These are phyloP conservation scores for Cercospora brassicicola DNA, from an alignment of 2,329 filamentous ascomycete species.

Conservation along the genomic window DNA sequence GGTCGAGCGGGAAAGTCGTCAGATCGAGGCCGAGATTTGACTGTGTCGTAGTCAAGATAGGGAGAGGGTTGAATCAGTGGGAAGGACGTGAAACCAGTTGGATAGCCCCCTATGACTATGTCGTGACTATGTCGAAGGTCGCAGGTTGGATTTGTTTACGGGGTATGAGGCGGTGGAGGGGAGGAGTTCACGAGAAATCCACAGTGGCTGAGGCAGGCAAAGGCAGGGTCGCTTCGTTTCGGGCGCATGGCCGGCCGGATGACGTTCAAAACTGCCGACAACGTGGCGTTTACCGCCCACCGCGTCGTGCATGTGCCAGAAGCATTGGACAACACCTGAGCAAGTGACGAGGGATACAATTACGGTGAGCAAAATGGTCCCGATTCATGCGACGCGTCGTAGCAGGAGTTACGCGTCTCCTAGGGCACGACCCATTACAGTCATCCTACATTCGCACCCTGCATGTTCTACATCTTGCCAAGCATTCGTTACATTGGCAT, in stretches of 20 bases:
- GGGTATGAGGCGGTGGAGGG: constrained; percentile 5
- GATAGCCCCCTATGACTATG: not conserved
- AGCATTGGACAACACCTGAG: constrained; percentile 2
- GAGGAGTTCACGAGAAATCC: constrained; percentile 7
- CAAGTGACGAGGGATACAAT: not conserved
- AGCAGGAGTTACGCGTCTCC: not conserved
- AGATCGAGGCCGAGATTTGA: not conserved
- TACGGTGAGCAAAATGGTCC: not conserved
- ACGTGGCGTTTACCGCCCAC: not conserved
- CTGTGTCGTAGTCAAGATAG: not conserved
- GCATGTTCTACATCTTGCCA: not conserved
- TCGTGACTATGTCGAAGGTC: not conserved
- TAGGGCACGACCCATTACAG: constrained; percentile 1
- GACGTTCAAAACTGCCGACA: constrained; percentile 6
- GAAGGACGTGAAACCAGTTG: not conserved
- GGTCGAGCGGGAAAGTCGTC: not conserved
- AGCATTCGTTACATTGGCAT: not conserved
- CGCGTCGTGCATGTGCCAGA: not conserved
- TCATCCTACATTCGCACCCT: not conserved
- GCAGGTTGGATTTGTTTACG: not conserved
- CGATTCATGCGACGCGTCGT: not conserved
- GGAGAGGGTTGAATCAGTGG: not conserved
- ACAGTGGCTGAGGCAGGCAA: not conserved
- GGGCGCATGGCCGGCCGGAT: constrained; percentile 1
- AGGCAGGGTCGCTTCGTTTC: not conserved